These are phyloP conservation scores for Scedosporium apiospermum DNA, from an alignment of 2,329 filamentous ascomycete species.

Conservation along the genomic window DNA sequence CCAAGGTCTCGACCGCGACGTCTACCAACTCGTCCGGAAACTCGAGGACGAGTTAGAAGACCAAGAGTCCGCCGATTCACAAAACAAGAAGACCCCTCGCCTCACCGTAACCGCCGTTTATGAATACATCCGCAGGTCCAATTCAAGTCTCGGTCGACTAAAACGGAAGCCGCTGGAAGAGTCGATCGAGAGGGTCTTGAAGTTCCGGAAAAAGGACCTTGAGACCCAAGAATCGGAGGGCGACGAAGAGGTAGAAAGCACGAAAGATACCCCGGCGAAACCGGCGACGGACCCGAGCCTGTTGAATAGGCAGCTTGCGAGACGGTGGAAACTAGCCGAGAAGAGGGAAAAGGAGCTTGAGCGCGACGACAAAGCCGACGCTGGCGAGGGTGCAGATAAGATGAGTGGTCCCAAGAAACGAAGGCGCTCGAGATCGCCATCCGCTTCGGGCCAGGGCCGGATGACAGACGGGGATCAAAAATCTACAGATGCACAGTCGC, in stretches of 20 bases:
- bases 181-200: constrained; percentile 72
- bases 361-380: constrained; percentile 17
- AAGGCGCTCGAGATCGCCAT: constrained; percentile 3
- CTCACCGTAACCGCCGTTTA: constrained; percentile 58
- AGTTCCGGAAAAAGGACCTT: constrained; percentile 55
- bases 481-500: constrained; percentile 10
- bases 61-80: constrained; percentile 18
- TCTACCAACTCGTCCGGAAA: constrained; percentile 73
- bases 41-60: constrained; percentile 57
- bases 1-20: constrained; percentile 55
- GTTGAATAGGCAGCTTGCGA: constrained; percentile 32
- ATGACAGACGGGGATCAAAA: constrained; percentile 6
- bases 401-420: constrained; percentile 11
- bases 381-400: constrained; percentile 20
- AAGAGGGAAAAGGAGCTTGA: constrained; percentile 8
- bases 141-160: constrained; percentile 74
- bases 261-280: constrained; percentile 16
- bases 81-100: constrained; percentile 5
- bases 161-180: constrained; percentile 78
- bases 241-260: constrained; percentile 37
- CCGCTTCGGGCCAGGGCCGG: constrained; percentile 6
- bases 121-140: constrained; percentile 72
- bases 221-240: constrained; percentile 23
- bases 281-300: constrained; percentile 26
- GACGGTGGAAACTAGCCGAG: constrained; percentile 23